Conservation (phyloP, 179 eudicot genomes). For the Monotropa hypopitys region DNA sequence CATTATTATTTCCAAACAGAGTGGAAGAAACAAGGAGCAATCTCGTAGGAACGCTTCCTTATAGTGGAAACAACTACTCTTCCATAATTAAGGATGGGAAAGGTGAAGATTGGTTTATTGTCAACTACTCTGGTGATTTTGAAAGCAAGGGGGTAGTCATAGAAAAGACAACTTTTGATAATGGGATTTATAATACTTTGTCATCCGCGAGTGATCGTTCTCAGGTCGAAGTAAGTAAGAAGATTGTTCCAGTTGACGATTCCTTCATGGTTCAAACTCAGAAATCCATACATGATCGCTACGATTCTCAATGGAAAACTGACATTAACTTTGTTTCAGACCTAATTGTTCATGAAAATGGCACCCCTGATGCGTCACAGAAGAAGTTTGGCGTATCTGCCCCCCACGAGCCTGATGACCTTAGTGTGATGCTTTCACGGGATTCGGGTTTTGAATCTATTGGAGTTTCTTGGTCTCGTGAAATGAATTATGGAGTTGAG, state of each 20-base stretch:
- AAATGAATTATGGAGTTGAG: slow-evolving; percentile 36
- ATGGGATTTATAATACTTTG: slow-evolving; percentile 6
- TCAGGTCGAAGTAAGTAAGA: slow-evolving; percentile 11
- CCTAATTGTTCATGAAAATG: slow-evolving; percentile 12
- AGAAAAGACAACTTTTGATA: slow-evolving; percentile 12
- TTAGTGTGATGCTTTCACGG: slow-evolving; percentile 26
- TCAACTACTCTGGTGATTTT: slow-evolving; percentile 20
- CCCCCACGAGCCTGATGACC: slow-evolving; percentile 28
- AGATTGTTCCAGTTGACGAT: slow-evolving; percentile 27
- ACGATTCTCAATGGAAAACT: slow-evolving; percentile 34
- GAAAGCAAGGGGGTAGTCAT: slow-evolving; percentile 3
- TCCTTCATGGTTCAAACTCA: slow-evolving; percentile 40
- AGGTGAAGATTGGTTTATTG: slow-evolving; percentile 41
- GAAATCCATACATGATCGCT: slow-evolving; percentile 14
- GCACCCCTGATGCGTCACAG: slow-evolving; percentile 3
- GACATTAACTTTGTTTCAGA: slow-evolving; percentile 37
- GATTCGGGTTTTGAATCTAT: slow-evolving; percentile 22
- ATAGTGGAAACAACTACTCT: slow-evolving; percentile 19
- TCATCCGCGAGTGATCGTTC: slow-evolving; percentile 9
- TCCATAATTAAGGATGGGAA: slow-evolving; percentile 18
- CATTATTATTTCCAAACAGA: slow-evolving; percentile 18
- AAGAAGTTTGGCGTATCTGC: slow-evolving; percentile 9
- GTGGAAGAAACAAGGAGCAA: slow-evolving; percentile 9
- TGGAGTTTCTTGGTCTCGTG: slow-evolving; percentile 34
- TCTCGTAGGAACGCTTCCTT: slow-evolving; percentile 8